Evolutionary conservation across 768 basidiomycete species (phyloP).

Genomic region (Wakefieldia striispora): DNA sequence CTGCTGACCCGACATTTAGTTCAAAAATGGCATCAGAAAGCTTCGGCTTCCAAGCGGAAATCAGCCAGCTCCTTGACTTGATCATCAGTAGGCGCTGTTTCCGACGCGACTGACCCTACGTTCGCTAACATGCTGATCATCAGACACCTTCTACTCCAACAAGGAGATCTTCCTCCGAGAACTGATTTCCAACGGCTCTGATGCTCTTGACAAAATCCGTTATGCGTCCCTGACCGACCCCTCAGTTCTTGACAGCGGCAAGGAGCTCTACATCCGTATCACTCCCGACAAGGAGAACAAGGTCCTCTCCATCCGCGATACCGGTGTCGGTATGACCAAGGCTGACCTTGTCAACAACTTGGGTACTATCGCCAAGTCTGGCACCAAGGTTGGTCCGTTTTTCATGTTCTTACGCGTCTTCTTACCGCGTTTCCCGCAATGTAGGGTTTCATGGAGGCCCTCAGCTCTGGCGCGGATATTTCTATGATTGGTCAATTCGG

Average conservation of each 20-base stretch:
- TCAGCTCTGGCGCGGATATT: conserved; percentile 84
- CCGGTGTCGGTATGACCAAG: conserved; percentile 99
- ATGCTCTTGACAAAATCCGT: conserved; percentile 99
- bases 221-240: conserved; percentile 96
- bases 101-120: background rate
- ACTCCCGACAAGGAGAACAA: conserved; percentile 96
- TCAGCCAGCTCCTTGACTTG: conserved; percentile 96
- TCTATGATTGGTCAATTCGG: conserved; percentile 99
- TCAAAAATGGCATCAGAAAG: conserved; percentile 74
- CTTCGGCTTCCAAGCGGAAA: conserved; percentile 99
- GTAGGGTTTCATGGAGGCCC: conserved; percentile 99
- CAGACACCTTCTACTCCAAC: conserved; percentile 99
- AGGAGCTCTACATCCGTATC: conserved; percentile 94
- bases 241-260: conserved; percentile 81
- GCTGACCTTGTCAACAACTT: conserved; percentile 99
- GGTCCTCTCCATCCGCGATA: conserved; percentile 85
- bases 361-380: conserved; percentile 93
- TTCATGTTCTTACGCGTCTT: background rate
- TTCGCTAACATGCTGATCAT: conserved; percentile 12
- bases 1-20: conserved; percentile 18
- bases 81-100: conserved; percentile 80
- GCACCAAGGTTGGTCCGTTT: conserved; percentile 66
- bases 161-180: conserved; percentile 99
- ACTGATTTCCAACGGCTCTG: conserved; percentile 94
- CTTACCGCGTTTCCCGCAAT: conserved; percentile 9